Evolutionary conservation across 75 land plant genomes (phyloP), one percentile per base, ranked within the genome.

Genomic region (Ceratopteris richardii): DNA sequence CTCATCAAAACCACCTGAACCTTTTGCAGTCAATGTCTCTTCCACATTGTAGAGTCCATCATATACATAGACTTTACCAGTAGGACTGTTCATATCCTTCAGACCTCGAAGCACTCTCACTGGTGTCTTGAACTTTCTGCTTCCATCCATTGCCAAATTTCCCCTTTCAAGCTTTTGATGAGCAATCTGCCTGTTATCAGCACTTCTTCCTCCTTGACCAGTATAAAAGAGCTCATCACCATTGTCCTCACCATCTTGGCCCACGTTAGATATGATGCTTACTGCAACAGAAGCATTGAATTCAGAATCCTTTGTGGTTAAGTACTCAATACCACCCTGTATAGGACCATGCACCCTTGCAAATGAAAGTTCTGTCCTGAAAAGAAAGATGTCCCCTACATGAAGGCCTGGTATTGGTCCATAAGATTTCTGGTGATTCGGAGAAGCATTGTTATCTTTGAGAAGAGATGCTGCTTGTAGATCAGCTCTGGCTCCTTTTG

Each of bases 151-250:
- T 56, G 87, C 87, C 64, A 83, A 77, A 66, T 87, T 84, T 31
- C 88, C 92, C 60, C 87, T 78, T 43, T 73, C 82, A 44, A 87
- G 82, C 57, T 87, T 87, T 51, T 87, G 91, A 61, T 87, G 82
- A 37, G 52, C 48, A 10, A 44, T 42, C 46, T 75, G 42, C 53
- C 68, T 67, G 1, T 56, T 72, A 22, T 63, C 67, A 31, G 30
- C 30, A 31, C 50, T 44, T 29, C 56, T 59, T 2, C 86, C 82
- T 36, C 92, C 88, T 39, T 87, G 92, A 3, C 92, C 92, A 58
- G 68, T 78, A 40, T 84, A 87, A 31, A 87, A 58, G 19, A 87
- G 55, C 21, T 69, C 61, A 57, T 84, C 77, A 17, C 53, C 44
- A 70, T 75, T 74, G 29, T 75, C 81, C 11, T 24, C 57, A 72